Base-by-base conservation (phyloP, 352 stramenopile genomes). In the Phytophthora multivora region DNA sequence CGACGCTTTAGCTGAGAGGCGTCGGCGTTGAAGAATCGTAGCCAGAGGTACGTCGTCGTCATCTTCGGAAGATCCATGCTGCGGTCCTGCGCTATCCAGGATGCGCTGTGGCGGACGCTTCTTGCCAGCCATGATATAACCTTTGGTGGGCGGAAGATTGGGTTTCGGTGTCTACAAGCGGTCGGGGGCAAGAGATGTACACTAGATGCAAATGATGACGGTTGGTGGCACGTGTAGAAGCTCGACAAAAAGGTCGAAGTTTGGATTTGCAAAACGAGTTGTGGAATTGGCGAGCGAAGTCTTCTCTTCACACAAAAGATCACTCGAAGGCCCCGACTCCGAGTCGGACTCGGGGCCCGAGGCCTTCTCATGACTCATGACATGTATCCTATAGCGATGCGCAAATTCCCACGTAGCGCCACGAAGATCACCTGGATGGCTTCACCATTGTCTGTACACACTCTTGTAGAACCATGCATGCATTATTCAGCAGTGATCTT, bases 21-120 rank as follows among this genome's bases (percentile, higher is more conserved):
- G 66, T 41, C 55, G 56, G 18, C 58, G 62, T 26, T 62, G 45
- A 12, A 69, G 52, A 18, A 75, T 49, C 19, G 7, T 55, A 18
- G 53, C 26, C 8, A 76, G 54, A 33, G 63, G 58, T 1, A 67
- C 48, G 54, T 76, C 63, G 45, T 76, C 67, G 3, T 63, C 52
- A 36, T 62, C 56, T 2, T 72, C 54, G 7, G 45, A 48, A 61
- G 56, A 8, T 16, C 18, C 39, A 39, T 42, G 11, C 13, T 31
- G 25, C 18, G 25, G 13, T 23, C n/a, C 16, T 18, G 23, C 30
- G 28, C 40, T 52, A 33, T 33, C 28, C 28, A 33, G 8, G 28
- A 33, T 33, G 13, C 8, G 8, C 18, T 13, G 38, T 5, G 9
- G n/a, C 5, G 33, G 19, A 13, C 42, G 50, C 43, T 66, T 61